These are phyloP conservation scores for Scheffersomyces lignicola DNA, from an alignment of 1,139 yeast genomes.

Conservation along the genomic window DNA sequence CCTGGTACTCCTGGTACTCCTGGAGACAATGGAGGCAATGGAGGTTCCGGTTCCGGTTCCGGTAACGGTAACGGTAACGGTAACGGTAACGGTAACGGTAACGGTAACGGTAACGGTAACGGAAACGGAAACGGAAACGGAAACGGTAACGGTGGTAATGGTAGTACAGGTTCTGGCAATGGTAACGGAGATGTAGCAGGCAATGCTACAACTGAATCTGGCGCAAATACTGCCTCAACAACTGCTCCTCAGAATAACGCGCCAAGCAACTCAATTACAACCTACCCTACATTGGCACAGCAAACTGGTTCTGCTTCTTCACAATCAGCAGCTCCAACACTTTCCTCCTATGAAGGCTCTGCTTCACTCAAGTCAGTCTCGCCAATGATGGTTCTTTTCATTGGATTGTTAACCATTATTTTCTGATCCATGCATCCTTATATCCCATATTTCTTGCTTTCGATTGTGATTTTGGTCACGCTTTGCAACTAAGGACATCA, in stretches of 20 bases:
- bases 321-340: background rate
- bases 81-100: too few relatives aligned
- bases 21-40: background rate
- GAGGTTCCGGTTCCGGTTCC: background rate
- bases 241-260: background rate
- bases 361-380: background rate
- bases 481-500: too few relatives aligned
- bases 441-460: background rate
- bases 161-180: background rate
- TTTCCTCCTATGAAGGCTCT: background rate
- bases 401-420: background rate
- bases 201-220: background rate
- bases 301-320: constrained; percentile 1
- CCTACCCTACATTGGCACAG: too few relatives aligned
- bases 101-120: too few relatives aligned
- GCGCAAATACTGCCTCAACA: background rate
- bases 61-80: too few relatives aligned
- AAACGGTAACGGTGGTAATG: too few relatives aligned
- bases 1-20: background rate
- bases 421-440: background rate
- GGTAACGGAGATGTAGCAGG: background rate
- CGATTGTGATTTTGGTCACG: background rate
- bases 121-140: background rate
- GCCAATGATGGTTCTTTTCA: background rate
- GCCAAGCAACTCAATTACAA: background rate